Conservation (phyloP, 1,284 basidiomycete genomes). For the Cutaneotrichosporon sp. region DNA sequence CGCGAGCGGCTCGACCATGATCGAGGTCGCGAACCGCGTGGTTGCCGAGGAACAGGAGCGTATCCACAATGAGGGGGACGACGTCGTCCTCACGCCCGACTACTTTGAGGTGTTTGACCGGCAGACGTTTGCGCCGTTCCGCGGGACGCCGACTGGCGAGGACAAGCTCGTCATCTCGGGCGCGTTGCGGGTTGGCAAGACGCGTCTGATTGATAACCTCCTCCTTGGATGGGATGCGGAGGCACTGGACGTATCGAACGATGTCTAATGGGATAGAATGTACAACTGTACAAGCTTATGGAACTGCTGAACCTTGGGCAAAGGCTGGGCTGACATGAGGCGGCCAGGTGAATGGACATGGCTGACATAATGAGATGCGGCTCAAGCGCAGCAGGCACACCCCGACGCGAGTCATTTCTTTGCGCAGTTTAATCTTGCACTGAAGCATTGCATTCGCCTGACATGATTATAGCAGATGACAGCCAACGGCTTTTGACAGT, state of each 20-base stretch:
- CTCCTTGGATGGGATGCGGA: conserved; percentile 63
- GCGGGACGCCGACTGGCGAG: conserved; percentile 33
- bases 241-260: conserved; percentile 5
- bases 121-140: conserved; percentile 61
- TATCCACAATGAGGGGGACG: conserved; percentile 53
- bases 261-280: conserved; percentile 2
- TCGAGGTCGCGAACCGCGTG: conserved; percentile 50
- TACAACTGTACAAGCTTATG: no score
- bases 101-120: conserved; percentile 89
- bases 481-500: background rate
- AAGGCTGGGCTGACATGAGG: no score
- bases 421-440: no score
- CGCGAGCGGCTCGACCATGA: conserved; percentile 60
- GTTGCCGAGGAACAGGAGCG: conserved; percentile 43
- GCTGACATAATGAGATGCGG: no score
- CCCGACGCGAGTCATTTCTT: no score
- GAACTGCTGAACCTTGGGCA: no score
- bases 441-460: background rate
- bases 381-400: no score
- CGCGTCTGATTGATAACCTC: conserved; percentile 90
- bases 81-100: conserved; percentile 67
- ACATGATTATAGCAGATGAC: background rate
- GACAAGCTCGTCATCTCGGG: conserved; percentile 76
- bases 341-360: no score
- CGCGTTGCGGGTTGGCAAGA: conserved; percentile 81